Base-by-base conservation (phyloP, 2,329 filamentous ascomycete species). In the Daldinia eschscholtzii region DNA sequence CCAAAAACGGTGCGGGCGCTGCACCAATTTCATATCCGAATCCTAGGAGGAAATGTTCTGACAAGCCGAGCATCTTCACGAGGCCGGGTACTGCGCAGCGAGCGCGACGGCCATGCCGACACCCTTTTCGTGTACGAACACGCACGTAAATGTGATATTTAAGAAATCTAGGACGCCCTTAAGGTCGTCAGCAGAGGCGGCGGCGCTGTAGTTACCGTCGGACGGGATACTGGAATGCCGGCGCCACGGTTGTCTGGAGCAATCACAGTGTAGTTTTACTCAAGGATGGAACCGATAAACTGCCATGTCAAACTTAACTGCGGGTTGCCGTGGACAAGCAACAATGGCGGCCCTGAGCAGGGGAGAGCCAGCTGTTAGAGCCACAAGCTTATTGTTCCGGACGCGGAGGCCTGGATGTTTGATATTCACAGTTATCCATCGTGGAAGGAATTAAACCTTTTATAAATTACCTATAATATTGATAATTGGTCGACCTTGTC, bases 111-210 rank as follows among this genome's bases (percentile, higher is more conserved):
- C 81, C 33, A 81, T 75, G 0, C 82, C 83, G 3, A 78, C 79
- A 15, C 83, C 83, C 63, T 84, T 84, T 63, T 85, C 83, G 67
- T 85, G 83, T 0, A 80, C 76, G 67, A 84, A 80, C 0, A 85
- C 79, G 64, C 83, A 83, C 1, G 81, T 74, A 28, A 77, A 79
- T 1, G 79, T 79, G 6, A 83, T 74, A 23, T 81, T 81, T 6
- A 85, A 70, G 46, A 83, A 84, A 39, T 82, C 80, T 44, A 84
- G 75, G 0, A 84, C 72, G 10, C 76, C 77, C 26, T 79, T 78
- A 5, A 82, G 76, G 44, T 83, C 76, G 15, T 75, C 74, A 64
- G 81, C 83, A 35, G 79, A 78, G 1, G 82, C 79, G 26, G 76
- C 61, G 0, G 82, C 80, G 6, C 76, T 83, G 69, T 84, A 84